Base-by-base conservation (phyloP, 257 asterid species). In the Cruciata laevipes region DNA sequence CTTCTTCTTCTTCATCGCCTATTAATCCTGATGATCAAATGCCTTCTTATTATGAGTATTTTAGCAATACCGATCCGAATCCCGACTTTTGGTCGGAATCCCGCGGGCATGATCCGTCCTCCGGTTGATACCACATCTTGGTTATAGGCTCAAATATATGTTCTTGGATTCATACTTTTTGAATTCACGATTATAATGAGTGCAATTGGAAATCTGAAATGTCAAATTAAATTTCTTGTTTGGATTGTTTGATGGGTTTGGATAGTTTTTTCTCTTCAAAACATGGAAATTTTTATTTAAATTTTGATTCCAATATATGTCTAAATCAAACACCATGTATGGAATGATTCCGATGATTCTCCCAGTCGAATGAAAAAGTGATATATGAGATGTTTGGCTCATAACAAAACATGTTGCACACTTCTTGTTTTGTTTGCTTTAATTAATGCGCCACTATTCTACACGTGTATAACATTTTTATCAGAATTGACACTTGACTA, bases 91-190 rank as follows among this genome's bases (percentile, higher is more conserved):
- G 74, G 71, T 58, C 78, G 6, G 71, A 65, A 60, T 61, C 78
- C n/a, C n/a, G n/a, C 14, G 24, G 71, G 11, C 44, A 70, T 24
- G 31, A 67, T 7, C 79, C 52, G 44, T 57, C 84, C 70, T 69
- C 83, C 21, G 70, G 71, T 73, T 73, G 70, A 66, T 66, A 47
- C 0, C 37, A 21, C n/a, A 2, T 20, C 42, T 63, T 13, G 40
- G 69, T 42, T 17, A 17, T 14, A 16, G 18, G 21, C 55, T 47
- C 21, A 47, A 16, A 47, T 16, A 7, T 0, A 33, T 7, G 7
- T 4, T 33, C 6, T 7, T 33, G 38, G 4, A 33, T 33, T 33
- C 4, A 33, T 33, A 33, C 38, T 4, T 33, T 33, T 7, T 33
- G 38, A 7, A 7, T 33, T 33, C 38, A 7, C 38, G 13, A 38